Conservation (phyloP, 495 filamentous ascomycete species). For the Penicillium daleae region DNA sequence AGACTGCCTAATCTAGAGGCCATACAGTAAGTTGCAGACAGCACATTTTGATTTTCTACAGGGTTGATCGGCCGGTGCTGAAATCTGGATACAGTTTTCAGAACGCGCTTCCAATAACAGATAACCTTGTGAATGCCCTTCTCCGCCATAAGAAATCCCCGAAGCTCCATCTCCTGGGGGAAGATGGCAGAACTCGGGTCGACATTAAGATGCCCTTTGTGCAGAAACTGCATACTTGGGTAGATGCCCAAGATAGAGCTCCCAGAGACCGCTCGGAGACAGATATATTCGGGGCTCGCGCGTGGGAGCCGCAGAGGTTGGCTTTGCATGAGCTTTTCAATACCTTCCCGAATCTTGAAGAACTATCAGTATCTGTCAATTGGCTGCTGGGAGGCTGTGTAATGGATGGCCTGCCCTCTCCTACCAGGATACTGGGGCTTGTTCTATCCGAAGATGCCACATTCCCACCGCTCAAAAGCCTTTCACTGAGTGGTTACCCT, state of each 20-base stretch:
- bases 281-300: neutral
- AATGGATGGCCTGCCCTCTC: neutral
- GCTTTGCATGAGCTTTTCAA: slow-evolving; percentile 8
- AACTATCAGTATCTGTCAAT: slow-evolving; percentile 10
- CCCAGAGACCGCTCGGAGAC: neutral
- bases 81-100: neutral
- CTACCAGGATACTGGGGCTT: slow-evolving; percentile 5
- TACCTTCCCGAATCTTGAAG: slow-evolving; percentile 11
- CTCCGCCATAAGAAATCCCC: slow-evolving; percentile 1
- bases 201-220: slow-evolving; percentile 4
- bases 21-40: neutral
- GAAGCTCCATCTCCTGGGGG: slow-evolving; percentile 3
- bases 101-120: neutral
- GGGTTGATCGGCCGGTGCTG: neutral
- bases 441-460: neutral
- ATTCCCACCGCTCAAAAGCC: slow-evolving; percentile 7
- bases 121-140: neutral
- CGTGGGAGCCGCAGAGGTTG: neutral
- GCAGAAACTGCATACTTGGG: neutral
- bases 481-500: slow-evolving; percentile 14
- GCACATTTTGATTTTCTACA: neutral
- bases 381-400: slow-evolving; percentile 1
- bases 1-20: slow-evolving; percentile 9
- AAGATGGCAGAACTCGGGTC: neutral
- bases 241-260: slow-evolving; percentile 1